Conservation (phyloP, 1,284 basidiomycete species). For the Phylloporus sp. region DNA sequence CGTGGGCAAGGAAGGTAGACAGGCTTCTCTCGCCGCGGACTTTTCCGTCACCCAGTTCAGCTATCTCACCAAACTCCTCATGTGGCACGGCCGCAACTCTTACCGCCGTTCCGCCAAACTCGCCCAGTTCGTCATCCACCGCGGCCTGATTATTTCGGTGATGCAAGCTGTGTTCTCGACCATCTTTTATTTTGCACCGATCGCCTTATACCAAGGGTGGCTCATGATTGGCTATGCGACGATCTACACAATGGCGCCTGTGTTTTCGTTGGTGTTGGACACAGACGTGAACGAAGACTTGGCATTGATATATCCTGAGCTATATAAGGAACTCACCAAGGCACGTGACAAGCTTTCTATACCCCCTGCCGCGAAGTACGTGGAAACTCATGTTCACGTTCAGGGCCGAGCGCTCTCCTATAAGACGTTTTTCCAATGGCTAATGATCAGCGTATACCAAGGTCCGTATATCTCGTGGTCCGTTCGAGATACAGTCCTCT, state of each 20-base stretch:
- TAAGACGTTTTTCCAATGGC: conserved; percentile 99
- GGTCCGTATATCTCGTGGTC: conserved; percentile 49
- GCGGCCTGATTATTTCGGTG: conserved; percentile 96
- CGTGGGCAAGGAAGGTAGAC: conserved; percentile 98
- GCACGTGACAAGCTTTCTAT: conserved; percentile 45
- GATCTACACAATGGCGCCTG: conserved; percentile 97
- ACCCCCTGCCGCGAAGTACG: neutral
- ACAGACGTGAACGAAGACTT: conserved; percentile 96
- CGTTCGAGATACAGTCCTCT: too few species aligned
- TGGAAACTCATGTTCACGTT: conserved; percentile 5
- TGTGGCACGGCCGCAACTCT: conserved; percentile 98
- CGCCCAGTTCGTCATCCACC: conserved; percentile 98
- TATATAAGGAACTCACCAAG: conserved; percentile 98
- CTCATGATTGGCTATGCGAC: conserved; percentile 98
- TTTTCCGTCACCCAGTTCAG: conserved; percentile 98
- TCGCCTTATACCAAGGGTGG: conserved; percentile 98
- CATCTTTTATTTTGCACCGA: conserved; percentile 99
- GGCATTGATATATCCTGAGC: conserved; percentile 93
- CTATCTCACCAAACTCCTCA: conserved; percentile 90
- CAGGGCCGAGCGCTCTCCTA: conserved; percentile 91
- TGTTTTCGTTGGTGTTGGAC: conserved; percentile 96
- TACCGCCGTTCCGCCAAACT: conserved; percentile 98
- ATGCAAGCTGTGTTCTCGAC: conserved; percentile 98
- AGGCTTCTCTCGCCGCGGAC: conserved; percentile 97
- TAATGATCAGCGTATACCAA: conserved; percentile 98